Evolutionary conservation across 805 yeast genomes (phyloP), one percentile per base, ranked within the genome.

Genomic region (Lipomyces mesembrius): DNA sequence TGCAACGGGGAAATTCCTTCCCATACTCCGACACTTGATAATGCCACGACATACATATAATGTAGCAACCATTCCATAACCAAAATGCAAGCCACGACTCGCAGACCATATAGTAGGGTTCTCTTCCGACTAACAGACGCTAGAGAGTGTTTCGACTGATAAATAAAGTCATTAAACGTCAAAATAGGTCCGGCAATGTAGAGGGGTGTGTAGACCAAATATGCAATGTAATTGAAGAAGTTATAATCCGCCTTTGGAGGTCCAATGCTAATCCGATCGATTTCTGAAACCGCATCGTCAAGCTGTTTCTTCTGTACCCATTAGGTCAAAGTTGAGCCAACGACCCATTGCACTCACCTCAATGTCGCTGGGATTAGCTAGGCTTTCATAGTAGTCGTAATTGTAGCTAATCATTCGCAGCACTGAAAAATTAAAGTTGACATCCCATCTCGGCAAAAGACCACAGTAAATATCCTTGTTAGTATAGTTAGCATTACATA

Each of bases 111-210:
- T 0, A 84, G 78, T 0, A 82, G 60, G 0, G 85, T 87, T 56
- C 90, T 80, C 59, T 81, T 83, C 62, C 75, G 67, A 61, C 84
- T 83, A 46, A 90, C 88, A 0, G 96, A 84, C 0, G 89, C 83
- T 20, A 89, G 79, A 20, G 86, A 82, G 69, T 84, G 81, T 49
- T 80, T 79, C 20, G 55, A 81, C 79, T 95, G 99, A 72, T 88
- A 88, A 54, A 90, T 77, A 77, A 87, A 95, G 77, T 95, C 99
- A 79, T 95, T 95, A 81, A 90, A 95, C 0, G 98, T 90, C 54
- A 95, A 75, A 20, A 95, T 87, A 29, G 99, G 99, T 1, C 99
- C 99, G 1, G 97, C 98, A 72, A 95, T 88, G 78, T 90, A 91
- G 59, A 95, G 79, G 2, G 99, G 99, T 0, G 97, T 85, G 74